Evolutionary conservation across 2,329 filamentous ascomycete genomes (phyloP).

Genomic region (Clonostachys solani): DNA sequence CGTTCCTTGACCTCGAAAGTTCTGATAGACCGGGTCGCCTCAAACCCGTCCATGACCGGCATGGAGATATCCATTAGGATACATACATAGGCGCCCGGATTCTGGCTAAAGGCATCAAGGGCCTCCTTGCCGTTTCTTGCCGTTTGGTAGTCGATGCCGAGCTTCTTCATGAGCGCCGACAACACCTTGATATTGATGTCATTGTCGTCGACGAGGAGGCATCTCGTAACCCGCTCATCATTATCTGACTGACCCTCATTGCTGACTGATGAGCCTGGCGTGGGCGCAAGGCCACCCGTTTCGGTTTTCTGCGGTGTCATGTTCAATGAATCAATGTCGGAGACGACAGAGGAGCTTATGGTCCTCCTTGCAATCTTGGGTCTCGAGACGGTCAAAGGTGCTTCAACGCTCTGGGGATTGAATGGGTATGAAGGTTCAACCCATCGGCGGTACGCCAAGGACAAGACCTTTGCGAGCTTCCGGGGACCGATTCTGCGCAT

Average conservation of each 20-base stretch:
- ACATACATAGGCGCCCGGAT: constrained; percentile 14
- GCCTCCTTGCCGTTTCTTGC: constrained; percentile 28
- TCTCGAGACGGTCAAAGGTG: no score
- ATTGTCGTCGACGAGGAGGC: constrained; percentile 36
- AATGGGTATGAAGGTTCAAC: background rate
- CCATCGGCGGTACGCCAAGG: constrained; percentile 14
- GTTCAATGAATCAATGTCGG: background rate
- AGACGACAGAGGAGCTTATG: no score
- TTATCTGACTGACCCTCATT: background rate
- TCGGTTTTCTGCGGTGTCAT: background rate
- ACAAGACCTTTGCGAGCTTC: constrained; percentile 24
- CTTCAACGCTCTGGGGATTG: background rate
- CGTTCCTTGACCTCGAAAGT: constrained; percentile 37
- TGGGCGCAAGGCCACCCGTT: background rate
- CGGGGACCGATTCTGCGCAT: constrained; percentile 23
- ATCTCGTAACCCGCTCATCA: constrained; percentile 12
- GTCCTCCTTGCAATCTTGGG: no score
- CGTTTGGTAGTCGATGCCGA: constrained; percentile 17
- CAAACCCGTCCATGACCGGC: constrained; percentile 51
- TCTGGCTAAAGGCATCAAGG: constrained; percentile 16
- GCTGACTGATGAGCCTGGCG: background rate
- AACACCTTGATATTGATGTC: constrained; percentile 27
- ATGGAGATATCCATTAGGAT: constrained; percentile 49
- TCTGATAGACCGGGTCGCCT: constrained; percentile 44
- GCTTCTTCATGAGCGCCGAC: constrained; percentile 25